These are phyloP conservation scores for Tetrahymena borealis DNA, from an alignment of 73 alveolate species.

Conservation along the genomic window DNA sequence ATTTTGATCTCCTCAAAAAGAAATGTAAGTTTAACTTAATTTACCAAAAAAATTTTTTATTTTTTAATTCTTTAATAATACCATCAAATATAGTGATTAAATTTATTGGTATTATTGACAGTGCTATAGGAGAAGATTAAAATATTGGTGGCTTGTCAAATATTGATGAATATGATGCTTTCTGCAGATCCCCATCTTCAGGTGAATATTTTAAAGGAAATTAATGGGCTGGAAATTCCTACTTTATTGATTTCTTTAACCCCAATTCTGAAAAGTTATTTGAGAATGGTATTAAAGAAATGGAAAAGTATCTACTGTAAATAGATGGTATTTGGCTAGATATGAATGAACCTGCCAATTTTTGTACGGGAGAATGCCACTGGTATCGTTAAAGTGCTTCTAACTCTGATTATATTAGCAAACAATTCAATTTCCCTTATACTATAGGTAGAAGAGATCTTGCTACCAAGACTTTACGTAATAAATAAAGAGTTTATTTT, in stretches of 20 bases:
- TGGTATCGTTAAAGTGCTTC: conserved; percentile 45
- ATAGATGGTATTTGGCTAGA: conserved; percentile 97
- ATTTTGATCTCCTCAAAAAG: conserved; percentile 16
- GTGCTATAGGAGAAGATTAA: not conserved
- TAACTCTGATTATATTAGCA: not conserved
- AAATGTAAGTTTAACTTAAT: not conserved
- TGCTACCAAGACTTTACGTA: conserved; percentile 61
- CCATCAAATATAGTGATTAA: not conserved
- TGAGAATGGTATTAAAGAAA: conserved; percentile 48
- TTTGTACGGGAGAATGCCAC: conserved; percentile 64
- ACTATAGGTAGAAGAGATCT: conserved; percentile 84
- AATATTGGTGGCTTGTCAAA: not conserved
- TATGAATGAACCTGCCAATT: conserved; percentile 90
- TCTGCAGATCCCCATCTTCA: conserved; percentile 68
- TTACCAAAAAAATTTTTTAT: not conserved
- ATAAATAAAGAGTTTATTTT: not conserved
- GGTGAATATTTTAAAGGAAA: conserved; percentile 71
- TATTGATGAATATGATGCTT: conserved; percentile 49
- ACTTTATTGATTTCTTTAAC: conserved; percentile 81
- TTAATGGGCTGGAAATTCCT: conserved; percentile 96
- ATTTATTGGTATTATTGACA: not conserved
- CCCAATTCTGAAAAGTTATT: conserved; percentile 54
- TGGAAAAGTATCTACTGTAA: conserved; percentile 48
- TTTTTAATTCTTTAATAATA: no score
- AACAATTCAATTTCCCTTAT: conserved; percentile 60